Evolutionary conservation across 345 rosid species (phyloP), one percentile per base, ranked within the genome.

Genomic region (Linum usitatissimum): DNA sequence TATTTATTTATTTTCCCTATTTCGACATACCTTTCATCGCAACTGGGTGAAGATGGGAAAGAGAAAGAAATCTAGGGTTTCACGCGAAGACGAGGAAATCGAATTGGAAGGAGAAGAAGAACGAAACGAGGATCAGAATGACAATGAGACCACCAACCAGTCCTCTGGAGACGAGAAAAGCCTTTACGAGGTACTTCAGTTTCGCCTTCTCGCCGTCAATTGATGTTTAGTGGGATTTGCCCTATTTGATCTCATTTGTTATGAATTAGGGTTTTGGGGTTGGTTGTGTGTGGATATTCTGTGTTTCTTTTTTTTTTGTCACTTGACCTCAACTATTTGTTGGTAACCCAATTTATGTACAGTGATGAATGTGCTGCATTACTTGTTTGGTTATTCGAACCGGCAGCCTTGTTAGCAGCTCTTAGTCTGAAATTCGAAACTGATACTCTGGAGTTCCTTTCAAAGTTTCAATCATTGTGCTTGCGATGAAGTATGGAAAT

Each of bases 111-210:
- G 66, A 58, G 66, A 54, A 31, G 79, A 80, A 18, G 81, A 72
- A 23, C 77, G 62, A 9, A 70, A 38, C 30, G 75, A 77, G 28
- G 40, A 30, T 2, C 70, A 75, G 59, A 62, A 66, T 40, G 40
- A 20, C 0, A 12, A 7, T 19, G 30, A 28, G 30, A 18, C 59
- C 30, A 8, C 6, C 28, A 59, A 42, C 57, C 74, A 48, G 12
- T 68, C 77, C 38, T 59, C 79, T 3, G 30, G 71, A 6, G 69
- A 58, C 0, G 76, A 65, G 56, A 76, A 54, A 73, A 83, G 75
- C 66, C 81, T 88, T 19, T 86, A 88, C 39, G 81, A 84, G 87
- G 90, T 88, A 70, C 40, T 42, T n/a, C 51, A 2, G 10, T 45
- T 7, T 45, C 1, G 15, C 14, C 51, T 15, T 45, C 17, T 45